Evolutionary conservation across 1,139 yeast species (phyloP), one percentile per base, ranked within the genome.

Genomic region (Diutina pseudorugosa): DNA sequence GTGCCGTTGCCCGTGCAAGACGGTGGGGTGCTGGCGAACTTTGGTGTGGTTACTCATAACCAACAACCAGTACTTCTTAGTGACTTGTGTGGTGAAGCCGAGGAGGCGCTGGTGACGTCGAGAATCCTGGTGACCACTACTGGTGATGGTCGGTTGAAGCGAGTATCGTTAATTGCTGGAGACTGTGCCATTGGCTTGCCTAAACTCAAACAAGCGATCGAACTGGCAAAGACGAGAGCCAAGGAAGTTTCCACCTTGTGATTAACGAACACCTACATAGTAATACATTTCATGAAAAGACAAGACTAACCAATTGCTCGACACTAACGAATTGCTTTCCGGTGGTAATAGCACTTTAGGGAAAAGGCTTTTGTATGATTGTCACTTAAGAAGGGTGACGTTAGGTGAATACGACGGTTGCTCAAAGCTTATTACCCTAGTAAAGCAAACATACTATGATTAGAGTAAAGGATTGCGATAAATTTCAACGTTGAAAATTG

Each of bases 71-170:
- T 33, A 9, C 61, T 86, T 41, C 65, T 87, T 53, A 80, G 86
- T 1, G 95, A 86, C 60, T 62, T 86, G 50, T 91, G 85, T 63
- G 93, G 93, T 9, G 93, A 84, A 58, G 84, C 89, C 5, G 95
- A 87, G 63, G 91, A 86, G 62, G 62, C 71, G 8, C 67, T 75
- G 12, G 68, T 77, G 12, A 63, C 65, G 44, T 73, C 79, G 42
- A 67, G 76, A 50, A 65, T 80, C 20, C 40, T 27, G 41, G 49
- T 45, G 11, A 45, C 27, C 9, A 9, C 23, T 8, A 16, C 25
- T 11, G 14, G 19, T 9, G 14, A 9, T 1, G 42, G 42, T n/a
- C 30, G 21, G 30, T 45, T 45, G 40, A 23, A 23, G n/a, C 27
- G 40, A 14, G 49, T 45, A 12, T n/a, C 16, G 30, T 7, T 27